Conservation (phyloP, 2,329 filamentous ascomycete species). For the Purpureocillium lavendulum region DNA sequence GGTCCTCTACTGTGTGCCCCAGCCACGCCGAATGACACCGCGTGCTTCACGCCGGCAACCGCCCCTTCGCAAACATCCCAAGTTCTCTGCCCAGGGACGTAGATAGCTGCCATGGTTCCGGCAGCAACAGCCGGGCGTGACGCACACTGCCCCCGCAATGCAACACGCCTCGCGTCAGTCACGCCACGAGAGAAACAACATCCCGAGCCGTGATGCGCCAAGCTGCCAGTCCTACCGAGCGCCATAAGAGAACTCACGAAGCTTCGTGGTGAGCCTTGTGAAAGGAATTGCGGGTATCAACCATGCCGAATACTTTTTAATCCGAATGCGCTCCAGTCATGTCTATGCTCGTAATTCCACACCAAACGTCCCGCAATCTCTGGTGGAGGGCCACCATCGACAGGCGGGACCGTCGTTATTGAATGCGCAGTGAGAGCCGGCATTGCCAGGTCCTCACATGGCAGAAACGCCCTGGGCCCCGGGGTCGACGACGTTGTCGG, state of each 20-base stretch:
- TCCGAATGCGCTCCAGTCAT: conserved; percentile 16
- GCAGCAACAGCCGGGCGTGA: too few relatives aligned
- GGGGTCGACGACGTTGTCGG: conserved; percentile 66
- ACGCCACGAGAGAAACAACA: too few relatives aligned
- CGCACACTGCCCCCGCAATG: too few relatives aligned
- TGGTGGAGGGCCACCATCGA: too few relatives aligned
- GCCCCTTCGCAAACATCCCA: too few relatives aligned
- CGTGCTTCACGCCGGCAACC: too few relatives aligned
- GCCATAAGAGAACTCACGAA: not conserved
- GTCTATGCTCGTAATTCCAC: conserved; percentile 15
- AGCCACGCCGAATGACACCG: too few relatives aligned
- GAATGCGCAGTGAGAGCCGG: not conserved
- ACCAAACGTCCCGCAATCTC: conserved; percentile 13
- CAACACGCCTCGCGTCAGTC: too few relatives aligned
- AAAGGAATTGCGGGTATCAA: conserved; percentile 18
- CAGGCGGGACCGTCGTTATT: too few relatives aligned
- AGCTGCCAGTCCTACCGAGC: not conserved
- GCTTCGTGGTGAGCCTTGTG: not conserved
- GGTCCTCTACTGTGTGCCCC: too few relatives aligned
- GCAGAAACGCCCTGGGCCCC: conserved; percentile 22
- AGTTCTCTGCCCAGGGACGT: too few relatives aligned
- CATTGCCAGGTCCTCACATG: conserved; percentile 17
- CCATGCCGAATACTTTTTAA: conserved; percentile 22
- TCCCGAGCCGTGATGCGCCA: not conserved
- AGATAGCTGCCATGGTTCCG: too few relatives aligned